Conservation (phyloP, 768 basidiomycete genomes). For the Kwoniella pini region DNA sequence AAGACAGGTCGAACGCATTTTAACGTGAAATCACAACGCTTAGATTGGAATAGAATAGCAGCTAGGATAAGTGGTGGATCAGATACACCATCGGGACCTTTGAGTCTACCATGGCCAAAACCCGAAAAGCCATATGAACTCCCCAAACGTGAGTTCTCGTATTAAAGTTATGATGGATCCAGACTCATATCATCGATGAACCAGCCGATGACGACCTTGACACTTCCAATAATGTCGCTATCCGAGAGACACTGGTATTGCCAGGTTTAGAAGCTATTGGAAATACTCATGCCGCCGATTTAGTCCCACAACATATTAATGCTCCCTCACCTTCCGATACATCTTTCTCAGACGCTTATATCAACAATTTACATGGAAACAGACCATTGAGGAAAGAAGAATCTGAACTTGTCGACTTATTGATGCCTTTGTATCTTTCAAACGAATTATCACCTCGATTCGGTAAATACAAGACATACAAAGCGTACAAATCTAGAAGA, state of each 20-base stretch:
- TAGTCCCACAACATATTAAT: conserved; percentile 20
- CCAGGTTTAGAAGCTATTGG: conserved; percentile 6
- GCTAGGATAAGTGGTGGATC: conserved; percentile 35
- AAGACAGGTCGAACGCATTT: conserved; percentile 39
- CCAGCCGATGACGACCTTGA: conserved; percentile 22
- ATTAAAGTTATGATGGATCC: background rate
- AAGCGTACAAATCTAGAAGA: conserved; percentile 37
- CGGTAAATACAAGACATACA: conserved; percentile 42
- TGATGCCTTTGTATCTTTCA: conserved; percentile 51
- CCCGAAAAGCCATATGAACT: conserved; percentile 16
- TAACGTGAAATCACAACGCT: conserved; percentile 28
- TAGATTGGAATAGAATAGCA: conserved; percentile 43
- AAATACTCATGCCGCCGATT: conserved; percentile 17
- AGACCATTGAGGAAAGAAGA: conserved; percentile 4
- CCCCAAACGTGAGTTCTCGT: conserved; percentile 11
- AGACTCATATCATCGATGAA: too few species aligned
- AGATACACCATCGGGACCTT: conserved; percentile 23
- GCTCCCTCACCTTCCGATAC: conserved; percentile 17
- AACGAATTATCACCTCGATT: conserved; percentile 52
- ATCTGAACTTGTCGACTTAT: conserved; percentile 28
- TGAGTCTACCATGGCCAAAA: conserved; percentile 41
- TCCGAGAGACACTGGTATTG: conserved; percentile 9
- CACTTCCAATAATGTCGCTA: conserved; percentile 16
- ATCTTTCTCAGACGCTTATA: conserved; percentile 29
- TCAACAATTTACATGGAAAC: conserved; percentile 5